Conservation (phyloP, 2,329 filamentous ascomycete genomes). For the Cercospora sesami region DNA sequence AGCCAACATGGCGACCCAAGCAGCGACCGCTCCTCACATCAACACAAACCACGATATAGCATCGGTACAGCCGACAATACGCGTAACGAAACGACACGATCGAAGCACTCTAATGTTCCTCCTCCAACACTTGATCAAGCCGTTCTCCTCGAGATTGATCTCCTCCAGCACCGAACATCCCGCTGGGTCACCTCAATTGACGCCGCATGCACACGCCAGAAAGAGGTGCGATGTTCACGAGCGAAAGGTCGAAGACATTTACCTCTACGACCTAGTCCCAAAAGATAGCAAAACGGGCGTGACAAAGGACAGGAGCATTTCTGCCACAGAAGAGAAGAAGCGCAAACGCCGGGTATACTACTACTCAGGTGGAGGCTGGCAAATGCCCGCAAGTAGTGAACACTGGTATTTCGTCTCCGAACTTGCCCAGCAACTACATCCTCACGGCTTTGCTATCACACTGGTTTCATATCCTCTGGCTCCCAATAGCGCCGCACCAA, state of each 20-base stretch:
- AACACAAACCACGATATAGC: constrained; percentile 8
- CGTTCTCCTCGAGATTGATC: constrained; percentile 42
- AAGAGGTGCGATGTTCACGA: constrained; percentile 43
- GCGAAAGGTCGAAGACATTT: constrained; percentile 46
- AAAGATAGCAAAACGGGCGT: constrained; percentile 11
- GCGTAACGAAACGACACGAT: constrained; percentile 41
- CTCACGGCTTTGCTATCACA: constrained; percentile 41
- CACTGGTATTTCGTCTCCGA: constrained; percentile 56
- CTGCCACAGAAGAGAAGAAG: constrained; percentile 17
- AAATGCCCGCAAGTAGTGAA: constrained; percentile 50
- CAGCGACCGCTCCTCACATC: neutral
- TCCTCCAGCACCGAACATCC: constrained; percentile 37
- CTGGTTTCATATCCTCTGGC: constrained; percentile 58
- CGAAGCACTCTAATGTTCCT: constrained; percentile 40
- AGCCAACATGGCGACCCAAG: constrained; percentile 1
- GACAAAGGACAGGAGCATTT: neutral
- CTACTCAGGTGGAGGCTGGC: constrained; percentile 59
- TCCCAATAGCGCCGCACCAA: constrained; percentile 53
- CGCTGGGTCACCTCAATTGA: constrained; percentile 45
- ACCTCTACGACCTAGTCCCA: constrained; percentile 48
- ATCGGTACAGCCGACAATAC: constrained; percentile 30
- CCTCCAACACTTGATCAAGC: constrained; percentile 42
- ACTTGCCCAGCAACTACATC: constrained; percentile 45
- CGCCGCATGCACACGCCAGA: constrained; percentile 39
- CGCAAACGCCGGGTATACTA: constrained; percentile 51